Base-by-base conservation (phyloP, 176 grass and related monocot species). In the Chrysopogon serrulatus region DNA sequence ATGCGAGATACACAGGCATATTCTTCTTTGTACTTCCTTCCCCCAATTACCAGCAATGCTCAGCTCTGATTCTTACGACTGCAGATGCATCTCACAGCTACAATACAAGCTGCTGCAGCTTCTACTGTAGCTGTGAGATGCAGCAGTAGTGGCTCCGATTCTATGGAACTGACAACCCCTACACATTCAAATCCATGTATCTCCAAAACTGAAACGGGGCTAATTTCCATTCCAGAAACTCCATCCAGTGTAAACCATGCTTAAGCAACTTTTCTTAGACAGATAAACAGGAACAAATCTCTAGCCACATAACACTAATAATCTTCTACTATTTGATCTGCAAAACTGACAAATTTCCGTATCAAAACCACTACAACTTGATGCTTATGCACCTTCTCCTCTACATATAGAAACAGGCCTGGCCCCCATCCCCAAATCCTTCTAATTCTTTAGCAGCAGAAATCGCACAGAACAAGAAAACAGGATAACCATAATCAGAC, bases 151-250 rank as follows among this genome's bases (percentile, higher is more conserved):
- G n/a, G n/a, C n/a, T n/a, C n/a, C n/a, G n/a, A n/a, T n/a, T n/a
- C n/a, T n/a, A 42, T 47, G 9, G 63, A 78, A 86, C 66, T 67
- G 79, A 41, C 16, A 77, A 69, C 23, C 44, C 64, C 48, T 66
- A 65, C 61, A 88, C 11, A 16, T 76, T 71, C 41, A 28, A 15
- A 85, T 34, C 27, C 28, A 17, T 4, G 12, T 30, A 34, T n/a
- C 56, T n/a, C 21, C 26, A 85, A 71, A 82, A 37, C 24, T 65
- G 18, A 13, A 45, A 13, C 12, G 1, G 5, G 2, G 4, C 35
- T 57, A 78, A 77, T 82, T 43, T 53, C 67, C 32, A 42, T 68
- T 69, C 40, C 41, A 85, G 34, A 77, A 71, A 42, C 14, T 76
- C 24, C 65, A 63, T 11, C 18, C n/a, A 5, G 64, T 41, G 81